phyloP scores from a whole-genome alignment of 306 rosid genomes.

The Prunus mongolica region DNA sequence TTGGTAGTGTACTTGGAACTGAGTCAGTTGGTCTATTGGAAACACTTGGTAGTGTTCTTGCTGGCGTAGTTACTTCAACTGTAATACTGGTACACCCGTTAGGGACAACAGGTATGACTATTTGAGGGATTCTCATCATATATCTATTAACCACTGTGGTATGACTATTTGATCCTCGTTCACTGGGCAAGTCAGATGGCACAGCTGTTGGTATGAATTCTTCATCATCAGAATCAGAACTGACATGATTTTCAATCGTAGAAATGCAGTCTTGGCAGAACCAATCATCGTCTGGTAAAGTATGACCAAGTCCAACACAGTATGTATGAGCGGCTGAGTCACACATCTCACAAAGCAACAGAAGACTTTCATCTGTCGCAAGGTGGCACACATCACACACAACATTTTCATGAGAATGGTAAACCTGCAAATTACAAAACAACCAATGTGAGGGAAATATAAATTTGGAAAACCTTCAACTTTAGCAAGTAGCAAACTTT shows the following conservation, averaged over 20 bases:
- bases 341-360: constrained; percentile 71
- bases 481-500: background rate
- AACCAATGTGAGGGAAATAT: background rate
- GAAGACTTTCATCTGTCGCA: constrained; percentile 46
- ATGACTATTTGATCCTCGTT: constrained; percentile 25
- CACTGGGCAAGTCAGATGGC: constrained; percentile 23
- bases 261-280: constrained; percentile 61
- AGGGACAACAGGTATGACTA: constrained; percentile 7
- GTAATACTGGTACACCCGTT: constrained; percentile 22
- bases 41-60: background rate
- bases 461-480: too few relatives aligned
- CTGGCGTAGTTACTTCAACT: constrained; percentile 3
- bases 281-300: constrained; percentile 89
- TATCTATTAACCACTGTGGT: constrained; percentile 6
- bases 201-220: constrained; percentile 12
- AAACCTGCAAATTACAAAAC: constrained; percentile 32
- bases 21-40: constrained; percentile 11
- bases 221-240: constrained; percentile 15
- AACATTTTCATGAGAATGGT: constrained; percentile 41
- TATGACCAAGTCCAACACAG: constrained; percentile 71
- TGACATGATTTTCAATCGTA: constrained; percentile 22
- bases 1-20: constrained; percentile 16
- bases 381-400: constrained; percentile 47
- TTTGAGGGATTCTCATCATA: background rate
- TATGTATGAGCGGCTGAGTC: constrained; percentile 70